Percentiles rank a stretch among this genome's conserved stretches.
Evolutionary conservation across 1,139 yeast species (phyloP).

Genomic region (Candida sanyaensis): DNA sequence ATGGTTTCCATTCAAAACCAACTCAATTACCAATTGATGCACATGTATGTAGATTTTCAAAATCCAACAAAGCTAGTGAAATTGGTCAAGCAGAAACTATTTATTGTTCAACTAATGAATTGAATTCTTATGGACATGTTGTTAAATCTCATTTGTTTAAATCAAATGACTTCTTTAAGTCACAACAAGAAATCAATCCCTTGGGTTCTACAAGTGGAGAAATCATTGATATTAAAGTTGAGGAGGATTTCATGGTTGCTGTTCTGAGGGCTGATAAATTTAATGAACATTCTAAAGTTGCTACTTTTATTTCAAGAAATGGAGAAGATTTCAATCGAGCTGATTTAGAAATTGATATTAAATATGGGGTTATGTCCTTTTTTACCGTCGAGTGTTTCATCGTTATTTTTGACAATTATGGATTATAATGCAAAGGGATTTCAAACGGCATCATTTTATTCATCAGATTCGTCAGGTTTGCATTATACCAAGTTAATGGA

Average conservation of each 20-base stretch:
- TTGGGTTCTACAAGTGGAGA: slow-evolving; percentile 32
- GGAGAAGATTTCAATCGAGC: slow-evolving; percentile 54
- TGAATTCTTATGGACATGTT: slow-evolving; percentile 47
- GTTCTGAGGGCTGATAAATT: slow-evolving; percentile 53
- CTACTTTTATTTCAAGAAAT: slow-evolving; percentile 60
- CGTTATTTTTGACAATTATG: slow-evolving; percentile 55
- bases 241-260: slow-evolving; percentile 54
- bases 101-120: slow-evolving; percentile 47
- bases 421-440: slow-evolving; percentile 24
- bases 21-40: slow-evolving; percentile 33
- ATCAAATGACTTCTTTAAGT: slow-evolving; percentile 58
- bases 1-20: slow-evolving; percentile 51
- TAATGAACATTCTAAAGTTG: slow-evolving; percentile 38
- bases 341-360: slow-evolving; percentile 47
- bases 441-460: slow-evolving; percentile 41
- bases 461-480: slow-evolving; percentile 67
- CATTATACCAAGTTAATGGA: slow-evolving; percentile 51
- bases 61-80: slow-evolving; percentile 39
- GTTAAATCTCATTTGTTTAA: slow-evolving; percentile 42
- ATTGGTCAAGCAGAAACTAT: slow-evolving; percentile 45
- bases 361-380: slow-evolving; percentile 50
- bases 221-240: slow-evolving; percentile 50
- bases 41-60: slow-evolving; percentile 54
- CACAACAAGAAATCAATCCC: slow-evolving; percentile 24
- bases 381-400: slow-evolving; percentile 56